Evolutionary conservation across 1,139 yeast species (phyloP).

Genomic region (Pichia sp.): DNA sequence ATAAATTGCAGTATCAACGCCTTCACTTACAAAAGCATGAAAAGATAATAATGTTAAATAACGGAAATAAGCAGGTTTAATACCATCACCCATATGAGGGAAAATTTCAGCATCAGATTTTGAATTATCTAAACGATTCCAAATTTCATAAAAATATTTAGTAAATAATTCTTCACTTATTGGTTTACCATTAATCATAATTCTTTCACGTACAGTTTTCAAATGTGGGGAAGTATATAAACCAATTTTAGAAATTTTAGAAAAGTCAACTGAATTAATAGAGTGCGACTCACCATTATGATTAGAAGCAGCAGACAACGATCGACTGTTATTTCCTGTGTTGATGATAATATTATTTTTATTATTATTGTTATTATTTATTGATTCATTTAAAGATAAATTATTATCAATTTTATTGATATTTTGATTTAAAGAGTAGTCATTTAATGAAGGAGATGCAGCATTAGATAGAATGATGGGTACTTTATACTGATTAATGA

Average conservation of each 20-base stretch:
- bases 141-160: slow-evolving; percentile 85
- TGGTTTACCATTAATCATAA: slow-evolving; percentile 82
- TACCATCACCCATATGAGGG: slow-evolving; percentile 67
- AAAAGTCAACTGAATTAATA: slow-evolving; percentile 10
- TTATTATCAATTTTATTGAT: neutral
- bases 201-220: slow-evolving; percentile 87
- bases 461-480: slow-evolving; percentile 13
- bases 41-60: slow-evolving; percentile 83
- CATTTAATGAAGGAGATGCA: neutral
- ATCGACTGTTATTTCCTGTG: slow-evolving; percentile 10
- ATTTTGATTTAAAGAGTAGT: neutral
- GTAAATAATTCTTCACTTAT: slow-evolving; percentile 75
- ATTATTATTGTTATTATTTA: no score
- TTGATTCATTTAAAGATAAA: neutral
- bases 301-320: slow-evolving; percentile 4
- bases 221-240: slow-evolving; percentile 94
- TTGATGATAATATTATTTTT: no score
- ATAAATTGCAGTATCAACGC: slow-evolving; percentile 85
- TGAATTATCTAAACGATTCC: slow-evolving; percentile 62
- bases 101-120: slow-evolving; percentile 50
- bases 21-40: slow-evolving; percentile 82
- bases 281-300: slow-evolving; percentile 9
- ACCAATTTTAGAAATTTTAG: slow-evolving; percentile 57
- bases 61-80: slow-evolving; percentile 91
- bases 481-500: slow-evolving; percentile 53